Percentiles rank a stretch among this genome's conserved stretches.
These are phyloP conservation scores for Bruguiera hainesii DNA, from an alignment of 441 rosid genomes.

Conservation along the genomic window DNA sequence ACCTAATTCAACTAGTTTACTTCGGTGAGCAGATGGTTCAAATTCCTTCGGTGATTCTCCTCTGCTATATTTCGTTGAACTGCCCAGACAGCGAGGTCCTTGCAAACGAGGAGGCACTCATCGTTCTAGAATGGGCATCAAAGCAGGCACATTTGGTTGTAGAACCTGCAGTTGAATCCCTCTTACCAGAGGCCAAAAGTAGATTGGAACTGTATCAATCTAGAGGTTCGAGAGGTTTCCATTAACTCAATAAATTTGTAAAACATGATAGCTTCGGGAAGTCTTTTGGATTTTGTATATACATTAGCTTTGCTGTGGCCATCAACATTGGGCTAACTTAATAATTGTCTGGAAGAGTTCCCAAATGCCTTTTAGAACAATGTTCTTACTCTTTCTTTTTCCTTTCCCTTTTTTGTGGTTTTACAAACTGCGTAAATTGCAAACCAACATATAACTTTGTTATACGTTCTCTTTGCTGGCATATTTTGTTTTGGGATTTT, in stretches of 20 bases:
- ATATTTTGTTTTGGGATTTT: no score
- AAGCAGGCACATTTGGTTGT: conserved; percentile 52
- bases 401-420: not conserved
- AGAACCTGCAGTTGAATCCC: conserved; percentile 40
- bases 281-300: conserved; percentile 22
- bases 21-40: conserved; percentile 68
- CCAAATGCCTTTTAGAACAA: not conserved
- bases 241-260: conserved; percentile 20
- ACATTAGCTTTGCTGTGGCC: conserved; percentile 13
- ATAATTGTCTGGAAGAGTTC: conserved; percentile 6
- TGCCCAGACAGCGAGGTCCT: conserved; percentile 84
- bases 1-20: conserved; percentile 68
- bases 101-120: conserved; percentile 63
- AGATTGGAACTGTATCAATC: conserved; percentile 83
- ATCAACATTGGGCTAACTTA: conserved; percentile 9
- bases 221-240: conserved; percentile 69
- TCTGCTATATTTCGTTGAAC: conserved; percentile 63
- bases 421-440: not conserved
- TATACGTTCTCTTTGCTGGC: no score
- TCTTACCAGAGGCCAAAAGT: conserved; percentile 69
- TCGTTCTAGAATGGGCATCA: conserved; percentile 81
- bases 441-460: not conserved
- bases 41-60: conserved; percentile 46
- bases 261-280: conserved; percentile 12
- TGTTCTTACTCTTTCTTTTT: not conserved